A percentile compares a stretch with the other conserved stretches of the same genome.
Conservation (phyloP, 2,329 filamentous ascomycete species). For the Microcyclospora pomicola region DNA sequence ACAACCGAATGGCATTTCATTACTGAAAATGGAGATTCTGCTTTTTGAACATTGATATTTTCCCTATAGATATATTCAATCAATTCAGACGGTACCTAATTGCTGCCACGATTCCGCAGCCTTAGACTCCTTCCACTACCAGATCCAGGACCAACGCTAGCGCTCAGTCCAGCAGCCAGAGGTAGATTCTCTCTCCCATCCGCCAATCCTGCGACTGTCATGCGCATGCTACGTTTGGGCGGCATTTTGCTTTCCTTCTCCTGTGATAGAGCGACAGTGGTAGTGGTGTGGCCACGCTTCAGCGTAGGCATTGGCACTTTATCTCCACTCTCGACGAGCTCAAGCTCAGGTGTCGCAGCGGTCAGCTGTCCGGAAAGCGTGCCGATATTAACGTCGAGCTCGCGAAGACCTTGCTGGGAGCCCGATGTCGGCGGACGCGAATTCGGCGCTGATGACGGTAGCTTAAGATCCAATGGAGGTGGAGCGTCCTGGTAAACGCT, state of each 20-base stretch:
- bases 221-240: constrained; percentile 23
- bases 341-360: constrained; percentile 17
- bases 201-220: constrained; percentile 27
- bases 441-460: constrained; percentile 11
- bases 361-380: not conserved
- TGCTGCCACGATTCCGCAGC: not conserved
- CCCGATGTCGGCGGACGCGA: constrained; percentile 17
- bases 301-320: constrained; percentile 24
- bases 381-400: constrained; percentile 34
- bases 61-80: too few relatives aligned
- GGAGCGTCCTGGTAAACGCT: constrained; percentile 19
- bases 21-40: too few relatives aligned
- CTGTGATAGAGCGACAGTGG: constrained; percentile 4
- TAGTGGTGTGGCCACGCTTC: constrained; percentile 31
- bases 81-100: too few relatives aligned
- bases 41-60: too few relatives aligned
- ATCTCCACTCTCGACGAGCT: constrained; percentile 10
- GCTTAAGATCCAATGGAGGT: constrained; percentile 2
- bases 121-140: constrained; percentile 32
- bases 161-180: constrained; percentile 24
- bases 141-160: constrained; percentile 22
- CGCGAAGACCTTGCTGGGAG: constrained; percentile 26
- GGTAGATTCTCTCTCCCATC: constrained; percentile 20
- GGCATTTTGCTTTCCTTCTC: constrained; percentile 29
- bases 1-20: too few relatives aligned